These are phyloP conservation scores for Phytophthora pistaciae DNA, from an alignment of 352 stramenopile genomes.

Conservation along the genomic window DNA sequence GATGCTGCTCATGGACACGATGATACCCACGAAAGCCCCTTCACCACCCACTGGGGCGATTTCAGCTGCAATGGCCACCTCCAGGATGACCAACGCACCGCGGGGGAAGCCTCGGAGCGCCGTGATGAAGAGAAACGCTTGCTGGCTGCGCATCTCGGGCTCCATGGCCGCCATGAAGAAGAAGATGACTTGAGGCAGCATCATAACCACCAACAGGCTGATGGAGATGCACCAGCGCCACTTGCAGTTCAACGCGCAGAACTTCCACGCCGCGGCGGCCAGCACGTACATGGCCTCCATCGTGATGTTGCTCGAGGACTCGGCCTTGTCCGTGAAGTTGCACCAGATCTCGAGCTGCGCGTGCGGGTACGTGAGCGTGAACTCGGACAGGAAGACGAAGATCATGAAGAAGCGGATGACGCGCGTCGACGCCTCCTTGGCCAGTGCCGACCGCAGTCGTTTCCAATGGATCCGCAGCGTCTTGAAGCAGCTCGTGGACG, in stretches of 20 bases:
- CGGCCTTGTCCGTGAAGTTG: constrained; percentile 45
- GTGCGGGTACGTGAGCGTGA: constrained; percentile 59
- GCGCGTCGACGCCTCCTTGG: constrained; percentile 47
- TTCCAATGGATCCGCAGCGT: constrained; percentile 24
- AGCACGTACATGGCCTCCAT: constrained; percentile 52
- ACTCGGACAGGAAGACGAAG: constrained; percentile 71
- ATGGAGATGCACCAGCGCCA: constrained; percentile 42
- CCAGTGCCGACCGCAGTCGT: constrained; percentile 39
- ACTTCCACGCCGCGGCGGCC: constrained; percentile 55
- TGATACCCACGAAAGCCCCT: constrained; percentile 52
- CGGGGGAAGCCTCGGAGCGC: constrained; percentile 52
- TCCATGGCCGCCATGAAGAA: constrained; percentile 44
- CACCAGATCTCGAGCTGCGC: constrained; percentile 54
- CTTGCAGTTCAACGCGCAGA: constrained; percentile 49
- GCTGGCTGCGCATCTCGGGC: constrained; percentile 32
- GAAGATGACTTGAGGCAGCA: neutral
- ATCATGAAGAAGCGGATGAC: constrained; percentile 68
- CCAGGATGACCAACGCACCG: constrained; percentile 45
- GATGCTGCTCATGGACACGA: constrained; percentile 64
- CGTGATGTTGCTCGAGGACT: constrained; percentile 61
- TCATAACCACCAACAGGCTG: neutral
- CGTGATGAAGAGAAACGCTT: constrained; percentile 48
- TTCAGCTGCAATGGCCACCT: constrained; percentile 49
- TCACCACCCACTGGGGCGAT: constrained; percentile 53
- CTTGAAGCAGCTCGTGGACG: constrained; percentile 13